phyloP scores from a whole-genome alignment of 176 grass and related monocot species.

The Echinochloa phyllopogon region DNA sequence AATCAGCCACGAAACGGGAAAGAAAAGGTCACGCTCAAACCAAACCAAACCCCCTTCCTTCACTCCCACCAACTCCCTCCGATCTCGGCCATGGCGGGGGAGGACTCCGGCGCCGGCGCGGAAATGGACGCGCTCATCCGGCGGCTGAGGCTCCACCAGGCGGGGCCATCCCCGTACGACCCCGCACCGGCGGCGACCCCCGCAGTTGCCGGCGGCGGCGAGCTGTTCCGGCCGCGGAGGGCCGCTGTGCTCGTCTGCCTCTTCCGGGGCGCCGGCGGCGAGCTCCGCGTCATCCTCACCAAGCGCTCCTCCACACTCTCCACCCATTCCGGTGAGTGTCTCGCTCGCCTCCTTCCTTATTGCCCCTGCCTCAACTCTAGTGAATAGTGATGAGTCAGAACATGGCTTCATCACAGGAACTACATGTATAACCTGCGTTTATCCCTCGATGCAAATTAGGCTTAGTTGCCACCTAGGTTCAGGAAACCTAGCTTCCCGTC shows the following conservation, averaged over 20 bases:
- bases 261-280: constrained; percentile 50
- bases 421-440: background rate
- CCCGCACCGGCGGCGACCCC: constrained; percentile 10
- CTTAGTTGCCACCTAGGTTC: background rate
- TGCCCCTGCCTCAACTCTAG: background rate
- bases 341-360: background rate
- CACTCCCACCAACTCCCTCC: background rate
- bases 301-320: constrained; percentile 68
- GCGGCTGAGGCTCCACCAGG: constrained; percentile 53
- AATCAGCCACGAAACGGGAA: background rate
- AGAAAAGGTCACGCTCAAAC: background rate
- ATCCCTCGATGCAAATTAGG: constrained; percentile 7
- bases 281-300: constrained; percentile 79
- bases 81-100: background rate
- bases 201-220: background rate
- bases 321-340: constrained; percentile 65
- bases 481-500: constrained; percentile 5
- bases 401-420: background rate
- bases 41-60: background rate
- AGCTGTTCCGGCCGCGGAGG: constrained; percentile 54
- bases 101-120: background rate
- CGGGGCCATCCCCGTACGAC: constrained; percentile 35
- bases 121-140: constrained; percentile 53
- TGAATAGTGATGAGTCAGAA: background rate
- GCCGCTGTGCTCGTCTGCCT: constrained; percentile 73